Conservation (phyloP, 805 yeast species). For the Yarrowia deformans region DNA sequence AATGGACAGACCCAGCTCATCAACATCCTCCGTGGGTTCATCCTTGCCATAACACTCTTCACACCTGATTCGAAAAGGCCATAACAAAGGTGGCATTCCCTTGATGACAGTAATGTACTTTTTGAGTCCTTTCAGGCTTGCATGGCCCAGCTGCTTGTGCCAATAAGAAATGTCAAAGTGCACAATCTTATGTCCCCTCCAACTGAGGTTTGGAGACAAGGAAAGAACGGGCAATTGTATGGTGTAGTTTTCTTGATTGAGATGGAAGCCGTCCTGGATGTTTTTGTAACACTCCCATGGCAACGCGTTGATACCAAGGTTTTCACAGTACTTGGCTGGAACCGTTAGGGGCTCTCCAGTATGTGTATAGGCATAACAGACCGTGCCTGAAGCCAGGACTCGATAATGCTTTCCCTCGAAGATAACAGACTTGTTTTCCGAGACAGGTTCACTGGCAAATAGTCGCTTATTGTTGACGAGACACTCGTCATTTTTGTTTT, state of each 20-base stretch:
- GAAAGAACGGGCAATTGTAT: background rate
- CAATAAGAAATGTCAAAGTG: conserved; percentile 2
- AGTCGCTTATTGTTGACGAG: background rate
- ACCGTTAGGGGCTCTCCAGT: background rate
- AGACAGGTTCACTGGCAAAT: background rate
- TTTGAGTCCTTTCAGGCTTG: background rate
- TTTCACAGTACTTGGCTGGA: background rate
- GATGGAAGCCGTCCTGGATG: background rate
- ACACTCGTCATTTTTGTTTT: background rate
- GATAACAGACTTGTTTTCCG: background rate
- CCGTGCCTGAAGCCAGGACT: background rate
- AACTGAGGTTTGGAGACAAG: background rate
- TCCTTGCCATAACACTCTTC: background rate
- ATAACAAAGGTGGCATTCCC: conserved; percentile 2
- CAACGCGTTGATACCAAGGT: background rate
- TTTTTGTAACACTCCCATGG: background rate
- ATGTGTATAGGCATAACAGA: background rate
- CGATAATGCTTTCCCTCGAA: background rate
- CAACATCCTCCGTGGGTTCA: background rate
- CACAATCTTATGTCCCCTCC: background rate
- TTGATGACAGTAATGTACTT: background rate
- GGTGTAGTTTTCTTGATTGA: background rate
- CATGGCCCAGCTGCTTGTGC: conserved; percentile 4
- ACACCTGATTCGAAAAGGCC: conserved; percentile 1
- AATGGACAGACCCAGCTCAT: too few relatives aligned